phyloP scores from a whole-genome alignment of 225 moss, liverwort and hornwort genomes.

The Straminergon stramineum region DNA sequence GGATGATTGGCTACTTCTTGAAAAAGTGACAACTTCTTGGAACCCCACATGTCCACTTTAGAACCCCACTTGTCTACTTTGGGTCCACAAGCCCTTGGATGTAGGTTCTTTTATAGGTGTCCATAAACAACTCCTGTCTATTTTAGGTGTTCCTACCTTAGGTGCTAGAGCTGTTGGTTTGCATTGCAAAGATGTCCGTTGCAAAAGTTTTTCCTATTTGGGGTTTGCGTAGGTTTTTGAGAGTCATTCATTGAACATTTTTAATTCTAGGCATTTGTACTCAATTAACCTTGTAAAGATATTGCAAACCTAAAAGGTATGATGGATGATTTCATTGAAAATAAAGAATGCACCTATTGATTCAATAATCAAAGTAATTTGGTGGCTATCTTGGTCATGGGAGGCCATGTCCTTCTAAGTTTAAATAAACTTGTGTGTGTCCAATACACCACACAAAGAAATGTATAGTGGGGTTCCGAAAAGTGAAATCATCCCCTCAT shows the following conservation, averaged over 20 bases:
- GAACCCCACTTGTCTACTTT: too few relatives aligned
- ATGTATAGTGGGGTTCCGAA: rapidly evolving
- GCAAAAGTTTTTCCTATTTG: not conserved
- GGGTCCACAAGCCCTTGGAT: too few relatives aligned
- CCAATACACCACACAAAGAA: not conserved
- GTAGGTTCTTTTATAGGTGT: too few relatives aligned
- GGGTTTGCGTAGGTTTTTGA: not conserved
- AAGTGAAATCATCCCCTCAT: rapidly evolving
- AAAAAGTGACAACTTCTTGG: too few relatives aligned
- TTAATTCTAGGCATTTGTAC: not conserved
- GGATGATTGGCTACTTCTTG: too few relatives aligned
- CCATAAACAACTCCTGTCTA: too few relatives aligned
- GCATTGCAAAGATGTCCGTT: not conserved
- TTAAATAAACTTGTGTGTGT: not conserved
- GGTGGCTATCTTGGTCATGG: too few relatives aligned
- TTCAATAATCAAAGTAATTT: too few relatives aligned
- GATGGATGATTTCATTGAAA: too few relatives aligned
- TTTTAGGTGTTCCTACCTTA: not conserved
- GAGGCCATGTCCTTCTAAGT: rapidly evolving
- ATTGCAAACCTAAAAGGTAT: rapidly evolving
- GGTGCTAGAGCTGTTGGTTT: not conserved
- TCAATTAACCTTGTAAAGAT: not conserved
- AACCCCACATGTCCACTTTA: too few relatives aligned
- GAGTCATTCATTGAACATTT: not conserved
- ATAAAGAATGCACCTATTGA: too few relatives aligned